Base-by-base conservation (phyloP, 2,329 filamentous ascomycete species). In the Plectosphaerella sp. region DNA sequence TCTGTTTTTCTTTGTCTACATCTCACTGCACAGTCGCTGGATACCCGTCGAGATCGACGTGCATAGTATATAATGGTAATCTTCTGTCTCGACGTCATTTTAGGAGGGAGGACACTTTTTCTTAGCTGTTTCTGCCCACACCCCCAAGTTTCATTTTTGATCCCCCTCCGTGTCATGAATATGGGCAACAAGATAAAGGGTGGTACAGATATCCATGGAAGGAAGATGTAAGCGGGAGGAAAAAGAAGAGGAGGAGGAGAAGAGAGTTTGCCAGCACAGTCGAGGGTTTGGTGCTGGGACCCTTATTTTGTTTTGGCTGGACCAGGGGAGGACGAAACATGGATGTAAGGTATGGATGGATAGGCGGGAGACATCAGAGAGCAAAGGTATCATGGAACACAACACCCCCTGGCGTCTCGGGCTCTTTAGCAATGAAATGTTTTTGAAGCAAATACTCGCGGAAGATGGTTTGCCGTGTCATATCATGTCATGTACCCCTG, bases 21-120 rank as follows among this genome's bases (percentile, higher is more conserved):
- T 54, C 49, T 56, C 52, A 39, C 35, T 54, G 52, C 46, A 47
- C 45, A 50, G 55, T 41, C 43, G 54, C 49, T 41, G 49, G 46
- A 49, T 35, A 50, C 47, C 42, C 54, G 35, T 50, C 49, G 36
- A 18, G 48, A 53, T 48, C 48, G 39, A 53, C 48, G 48, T 39
- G 42, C 51, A 55, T 57, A 57, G 52, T 57, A 57, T 57, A 57
- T 57, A 57, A 57, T 57, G 56, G 56, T 57, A 57, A 57, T 57
- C 53, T 49, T 53, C 53, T 53, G 36, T 47, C 47, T 56, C 41
- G 50, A 28, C 42, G 45, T 28, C 45, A 22, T 28, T 10, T 10
- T 47, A 18, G 41, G 41, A 16, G 41, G 15, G 41, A 16, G 41
- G 41, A 43, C 41, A 20, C 41, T 20, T 43, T 18, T 43, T 43